Base-by-base conservation (phyloP, 2,329 filamentous ascomycete species). In the Phialophora expanda region DNA sequence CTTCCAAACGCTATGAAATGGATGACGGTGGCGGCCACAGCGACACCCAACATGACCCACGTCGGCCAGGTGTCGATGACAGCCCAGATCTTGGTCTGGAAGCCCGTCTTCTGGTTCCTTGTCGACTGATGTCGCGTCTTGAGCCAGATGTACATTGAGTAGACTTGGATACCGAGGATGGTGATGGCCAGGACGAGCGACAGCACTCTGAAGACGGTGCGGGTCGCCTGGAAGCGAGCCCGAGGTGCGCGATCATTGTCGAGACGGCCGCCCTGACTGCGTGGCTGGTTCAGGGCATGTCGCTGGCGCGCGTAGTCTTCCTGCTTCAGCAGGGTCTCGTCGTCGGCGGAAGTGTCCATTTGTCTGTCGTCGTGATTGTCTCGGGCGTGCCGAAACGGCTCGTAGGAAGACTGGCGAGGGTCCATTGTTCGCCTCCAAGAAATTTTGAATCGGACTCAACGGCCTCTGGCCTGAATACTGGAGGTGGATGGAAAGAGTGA, bases 141-240 rank as follows among this genome's bases (percentile, higher is more conserved):
- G 22, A 63, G 61, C 61, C 61, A 63, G 26, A 38, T 50, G 20
- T 63, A 63, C 2, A 51, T n/a, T 4, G 61, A 63, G 46, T 63
- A 57, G 22, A 14, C 61, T n/a, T 63, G 61, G 17, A 57, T 50
- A 20, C 20, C 61, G 38, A 63, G 12, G 22, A 63, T 53, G 34
- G 54, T 57, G 44, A 57, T 57, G 38, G 61, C 38, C 4, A 63
- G 20, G 55, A 63, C 34, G 24, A 63, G 51, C 38, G 51, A 56
- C 51, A 56, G 51, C 20, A 56, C 28, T 24, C 61, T 24, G 11
- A 63, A 38, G 14, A 63, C 24, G 12, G 51, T 57, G 26, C 61
- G 55, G 32, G 11, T 17, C 2, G 57, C 17, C 14, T 60, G 57
- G n/a, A 60, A 60, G 17, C 57, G 57, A 34, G 57, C 57, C 17